Evolutionary conservation across 73 alveolate species (phyloP).

Genomic region (Blepharisma japonicum): DNA sequence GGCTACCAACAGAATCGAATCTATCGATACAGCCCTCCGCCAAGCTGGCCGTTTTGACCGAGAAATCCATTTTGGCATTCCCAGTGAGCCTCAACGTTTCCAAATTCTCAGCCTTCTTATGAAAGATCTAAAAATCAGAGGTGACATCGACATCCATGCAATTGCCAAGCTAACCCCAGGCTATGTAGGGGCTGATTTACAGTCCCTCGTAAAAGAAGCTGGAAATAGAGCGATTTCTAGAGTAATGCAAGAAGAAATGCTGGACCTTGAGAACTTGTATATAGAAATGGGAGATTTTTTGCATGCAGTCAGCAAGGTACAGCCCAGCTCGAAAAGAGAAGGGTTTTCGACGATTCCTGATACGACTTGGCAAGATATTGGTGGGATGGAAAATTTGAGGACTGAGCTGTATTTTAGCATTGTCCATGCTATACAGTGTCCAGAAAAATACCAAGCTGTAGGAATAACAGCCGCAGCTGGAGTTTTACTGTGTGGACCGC

Average conservation of each 20-base stretch:
- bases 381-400: constrained; percentile 87
- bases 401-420: constrained; percentile 78
- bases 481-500: constrained; percentile 97
- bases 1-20: constrained; percentile 97
- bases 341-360: constrained; percentile 99
- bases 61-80: constrained; percentile 97
- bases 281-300: constrained; percentile 83
- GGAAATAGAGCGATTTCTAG: constrained; percentile 32
- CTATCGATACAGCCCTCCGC: constrained; percentile 94
- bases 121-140: constrained; percentile 61
- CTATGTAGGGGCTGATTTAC: constrained; percentile 98
- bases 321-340: constrained; percentile 99
- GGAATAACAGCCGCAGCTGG: constrained; percentile 95
- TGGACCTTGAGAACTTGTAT: constrained; percentile 34
- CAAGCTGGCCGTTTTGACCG: constrained; percentile 99
- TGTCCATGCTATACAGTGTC: constrained; percentile 87
- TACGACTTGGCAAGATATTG: constrained; percentile 98
- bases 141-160: constrained; percentile 65
- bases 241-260: constrained; percentile 13
- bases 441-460: constrained; percentile 81
- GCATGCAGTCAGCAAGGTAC: constrained; percentile 81
- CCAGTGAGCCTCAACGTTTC: constrained; percentile 87
- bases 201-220: constrained; percentile 30
- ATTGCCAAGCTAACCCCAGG: constrained; percentile 98
- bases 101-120: constrained; percentile 75